Conservation (phyloP, 2,329 filamentous ascomycete genomes). For the Monosporascus ibericus region DNA sequence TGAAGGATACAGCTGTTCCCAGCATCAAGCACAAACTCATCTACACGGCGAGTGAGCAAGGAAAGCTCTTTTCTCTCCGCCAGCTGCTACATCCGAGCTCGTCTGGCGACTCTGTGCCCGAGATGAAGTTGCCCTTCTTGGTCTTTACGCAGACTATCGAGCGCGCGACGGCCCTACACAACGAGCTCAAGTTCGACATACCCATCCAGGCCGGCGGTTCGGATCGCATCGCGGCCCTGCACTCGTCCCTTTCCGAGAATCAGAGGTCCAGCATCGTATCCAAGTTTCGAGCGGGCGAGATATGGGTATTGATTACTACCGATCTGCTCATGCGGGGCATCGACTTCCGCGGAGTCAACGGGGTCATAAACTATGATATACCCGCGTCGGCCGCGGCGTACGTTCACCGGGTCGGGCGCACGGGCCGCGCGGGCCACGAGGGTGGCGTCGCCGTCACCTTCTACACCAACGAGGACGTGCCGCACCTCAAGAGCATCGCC, state of each 20-base stretch:
- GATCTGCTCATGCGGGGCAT: constrained; percentile 88
- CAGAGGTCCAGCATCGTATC: constrained; percentile 78
- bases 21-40: constrained; percentile 84
- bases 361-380: constrained; percentile 96
- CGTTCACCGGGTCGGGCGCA: constrained; percentile 88
- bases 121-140: constrained; percentile 79
- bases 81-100: constrained; percentile 77
- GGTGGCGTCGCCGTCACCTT: constrained; percentile 89
- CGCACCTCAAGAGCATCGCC: constrained; percentile 81
- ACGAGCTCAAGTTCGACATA: constrained; percentile 91
- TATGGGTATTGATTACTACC: constrained; percentile 95
- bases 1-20: constrained; percentile 92
- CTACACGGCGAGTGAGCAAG: constrained; percentile 88
- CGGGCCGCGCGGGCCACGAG: constrained; percentile 78
- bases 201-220: constrained; percentile 80
- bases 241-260: constrained; percentile 74
- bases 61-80: constrained; percentile 85
- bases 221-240: constrained; percentile 79
- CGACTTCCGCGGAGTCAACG: constrained; percentile 91
- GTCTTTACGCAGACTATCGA: constrained; percentile 97
- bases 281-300: constrained; percentile 81
- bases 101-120: constrained; percentile 46
- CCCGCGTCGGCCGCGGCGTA: constrained; percentile 86
- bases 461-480: constrained; percentile 92
- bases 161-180: constrained; percentile 77